Conservation (phyloP, 164 flowering plant species). For the Warburgia ugandensis region DNA sequence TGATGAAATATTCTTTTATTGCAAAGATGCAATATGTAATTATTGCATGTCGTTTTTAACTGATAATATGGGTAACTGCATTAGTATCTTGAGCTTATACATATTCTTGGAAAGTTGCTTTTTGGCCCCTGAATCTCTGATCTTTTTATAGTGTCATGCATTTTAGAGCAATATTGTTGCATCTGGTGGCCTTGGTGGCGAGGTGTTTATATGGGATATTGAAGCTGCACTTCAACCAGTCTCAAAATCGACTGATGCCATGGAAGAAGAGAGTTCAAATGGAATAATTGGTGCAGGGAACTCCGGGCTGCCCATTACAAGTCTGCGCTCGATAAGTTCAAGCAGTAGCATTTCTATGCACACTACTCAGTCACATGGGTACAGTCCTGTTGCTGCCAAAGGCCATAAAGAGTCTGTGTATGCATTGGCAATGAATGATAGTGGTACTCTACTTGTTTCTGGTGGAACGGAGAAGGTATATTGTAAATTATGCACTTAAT, state of each 20-base stretch:
- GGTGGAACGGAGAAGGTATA: constrained; percentile 98
- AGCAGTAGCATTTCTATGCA: constrained; percentile 70
- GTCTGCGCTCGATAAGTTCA: constrained; percentile 66
- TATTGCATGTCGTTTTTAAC: constrained; percentile 4
- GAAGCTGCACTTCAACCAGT: constrained; percentile 77
- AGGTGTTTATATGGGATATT: constrained; percentile 94
- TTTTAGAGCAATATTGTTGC: constrained; percentile 93
- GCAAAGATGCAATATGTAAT: constrained; percentile 7
- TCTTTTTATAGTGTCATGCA: constrained; percentile 59
- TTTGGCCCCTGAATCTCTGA: constrained; percentile 34
- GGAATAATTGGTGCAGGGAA: constrained; percentile 50
- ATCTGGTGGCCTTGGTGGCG: constrained; percentile 99
- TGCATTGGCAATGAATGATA: constrained; percentile 91
- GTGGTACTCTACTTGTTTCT: constrained; percentile 88
- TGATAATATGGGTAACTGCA: constrained; percentile 1
- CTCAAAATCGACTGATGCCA: constrained; percentile 54
- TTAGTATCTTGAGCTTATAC: not conserved
- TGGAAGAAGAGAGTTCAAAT: constrained; percentile 65
- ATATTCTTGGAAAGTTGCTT: not conserved
- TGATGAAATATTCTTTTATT: constrained; percentile 8
- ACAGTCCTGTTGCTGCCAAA: constrained; percentile 72
- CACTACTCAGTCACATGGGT: constrained; percentile 62
- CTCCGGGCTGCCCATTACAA: constrained; percentile 40
- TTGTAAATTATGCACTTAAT: constrained; percentile 8
- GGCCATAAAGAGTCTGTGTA: constrained; percentile 99